Evolutionary conservation across 139 green algal species (phyloP).

Genomic region (Picochlorum sp.): DNA sequence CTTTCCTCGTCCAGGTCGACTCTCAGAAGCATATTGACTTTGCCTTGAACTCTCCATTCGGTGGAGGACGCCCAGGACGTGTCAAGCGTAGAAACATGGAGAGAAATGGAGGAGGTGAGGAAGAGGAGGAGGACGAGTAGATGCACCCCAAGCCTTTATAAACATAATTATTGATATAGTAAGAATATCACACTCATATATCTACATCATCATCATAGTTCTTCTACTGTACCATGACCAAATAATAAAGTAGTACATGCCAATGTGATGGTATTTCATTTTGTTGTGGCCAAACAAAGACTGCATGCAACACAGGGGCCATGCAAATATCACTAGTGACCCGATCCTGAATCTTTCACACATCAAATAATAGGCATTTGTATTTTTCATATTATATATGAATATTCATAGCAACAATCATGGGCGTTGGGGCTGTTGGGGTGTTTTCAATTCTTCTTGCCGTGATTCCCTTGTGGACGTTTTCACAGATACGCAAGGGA

Average conservation of each 20-base stretch:
- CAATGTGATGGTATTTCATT: no score
- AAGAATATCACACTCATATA: no score
- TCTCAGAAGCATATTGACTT: conserved; percentile 99
- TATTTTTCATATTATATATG: neutral
- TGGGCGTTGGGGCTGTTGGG: conserved; percentile 1
- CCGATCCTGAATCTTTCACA: neutral
- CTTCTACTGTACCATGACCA: no score
- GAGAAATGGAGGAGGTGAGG: conserved; percentile 36
- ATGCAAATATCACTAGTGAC: no score
- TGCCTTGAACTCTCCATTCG: conserved; percentile 91
- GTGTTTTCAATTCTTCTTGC: conserved; percentile 26
- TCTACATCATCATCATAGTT: no score
- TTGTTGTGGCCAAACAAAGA: no score
- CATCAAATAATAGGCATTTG: neutral
- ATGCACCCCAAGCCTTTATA: no score
- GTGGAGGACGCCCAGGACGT: conserved; percentile 91
- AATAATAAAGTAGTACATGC: no score
- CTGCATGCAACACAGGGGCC: no score
- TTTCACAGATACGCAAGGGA: conserved; percentile 9
- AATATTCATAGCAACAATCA: neutral
- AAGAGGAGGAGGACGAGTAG: conserved; percentile 33
- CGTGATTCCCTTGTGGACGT: conserved; percentile 12
- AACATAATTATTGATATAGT: no score
- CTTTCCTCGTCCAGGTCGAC: conserved; percentile 96
- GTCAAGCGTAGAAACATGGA: conserved; percentile 70